Evolutionary conservation across 164 flowering plant genomes (phyloP).

Genomic region (Aristolochia contorta): DNA sequence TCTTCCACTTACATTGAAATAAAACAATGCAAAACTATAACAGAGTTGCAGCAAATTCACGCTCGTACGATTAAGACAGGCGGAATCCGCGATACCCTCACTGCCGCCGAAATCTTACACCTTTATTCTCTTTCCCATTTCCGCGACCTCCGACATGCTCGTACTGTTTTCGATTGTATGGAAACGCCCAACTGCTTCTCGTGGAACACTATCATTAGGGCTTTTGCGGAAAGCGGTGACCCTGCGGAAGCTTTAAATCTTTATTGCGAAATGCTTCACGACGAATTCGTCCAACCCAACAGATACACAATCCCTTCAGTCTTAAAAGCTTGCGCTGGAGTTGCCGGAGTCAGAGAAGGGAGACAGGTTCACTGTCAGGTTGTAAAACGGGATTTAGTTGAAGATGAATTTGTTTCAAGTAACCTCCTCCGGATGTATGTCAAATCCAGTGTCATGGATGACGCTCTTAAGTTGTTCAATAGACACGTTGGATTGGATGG

Average conservation of each 20-base stretch:
- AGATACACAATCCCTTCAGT: constrained; percentile 9
- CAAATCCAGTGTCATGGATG: constrained; percentile 32
- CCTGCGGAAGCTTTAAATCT: constrained; percentile 25
- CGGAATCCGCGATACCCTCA: constrained; percentile 37
- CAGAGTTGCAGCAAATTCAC: constrained; percentile 43
- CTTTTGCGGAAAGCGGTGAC: constrained; percentile 18
- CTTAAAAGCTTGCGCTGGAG: constrained; percentile 8
- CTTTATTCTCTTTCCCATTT: constrained; percentile 5
- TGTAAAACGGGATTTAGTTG: constrained; percentile 2
- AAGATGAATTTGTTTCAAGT: constrained; percentile 6
- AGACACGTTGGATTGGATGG: constrained; percentile 4
- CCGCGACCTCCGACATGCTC: constrained; percentile 8
- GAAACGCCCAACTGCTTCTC: constrained; percentile 11
- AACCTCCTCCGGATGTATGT: constrained; percentile 7
- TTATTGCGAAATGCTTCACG: constrained; percentile 24
- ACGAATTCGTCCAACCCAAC: constrained; percentile 11
- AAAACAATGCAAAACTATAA: constrained; percentile 31
- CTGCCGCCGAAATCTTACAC: constrained; percentile 40
- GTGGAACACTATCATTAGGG: constrained; percentile 16
- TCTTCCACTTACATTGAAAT: constrained; percentile 25
- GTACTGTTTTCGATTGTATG: constrained; percentile 3
- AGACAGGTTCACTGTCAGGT: constrained; percentile 7
- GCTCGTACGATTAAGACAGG: constrained; percentile 43
- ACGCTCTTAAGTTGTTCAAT: constrained; percentile 6
- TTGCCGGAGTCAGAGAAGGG: background rate